Conservation (phyloP, 225 moss, liverwort and hornwort species). For the Marchantia polymorpha region DNA sequence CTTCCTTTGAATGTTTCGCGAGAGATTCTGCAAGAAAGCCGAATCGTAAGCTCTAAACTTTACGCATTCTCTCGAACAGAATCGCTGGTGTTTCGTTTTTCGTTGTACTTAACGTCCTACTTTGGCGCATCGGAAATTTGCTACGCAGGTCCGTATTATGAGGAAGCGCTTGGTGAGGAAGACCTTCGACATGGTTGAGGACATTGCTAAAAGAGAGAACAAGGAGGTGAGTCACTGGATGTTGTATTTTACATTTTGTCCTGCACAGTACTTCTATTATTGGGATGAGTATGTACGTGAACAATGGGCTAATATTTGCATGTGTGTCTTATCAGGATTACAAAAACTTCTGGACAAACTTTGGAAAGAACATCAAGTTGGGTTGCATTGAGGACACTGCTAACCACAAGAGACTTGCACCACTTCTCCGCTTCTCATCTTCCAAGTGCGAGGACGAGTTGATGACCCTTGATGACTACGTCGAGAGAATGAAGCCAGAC, state of each 20-base stretch:
- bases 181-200: constrained; percentile 94
- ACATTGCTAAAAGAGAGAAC: constrained; percentile 75
- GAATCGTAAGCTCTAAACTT: constrained; percentile 60
- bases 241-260: background rate
- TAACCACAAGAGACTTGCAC: constrained; percentile 78
- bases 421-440: constrained; percentile 80
- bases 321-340: constrained; percentile 58
- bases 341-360: constrained; percentile 96
- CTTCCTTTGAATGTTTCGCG: constrained; percentile 91
- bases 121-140: background rate
- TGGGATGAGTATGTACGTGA: background rate
- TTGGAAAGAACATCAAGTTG: constrained; percentile 87
- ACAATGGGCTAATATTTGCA: background rate
- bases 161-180: constrained; percentile 91
- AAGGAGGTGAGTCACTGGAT: constrained; percentile 52
- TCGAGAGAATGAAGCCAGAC: constrained; percentile 71
- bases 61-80: too few relatives aligned
- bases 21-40: constrained; percentile 94
- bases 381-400: constrained; percentile 88
- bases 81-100: background rate
- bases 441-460: constrained; percentile 65
- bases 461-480: constrained; percentile 75
- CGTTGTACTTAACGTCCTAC: background rate
- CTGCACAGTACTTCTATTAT: too few relatives aligned
- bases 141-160: constrained; percentile 87